Evolutionary conservation across 495 filamentous ascomycete species (phyloP).

Genomic region (Penicillium angulare): DNA sequence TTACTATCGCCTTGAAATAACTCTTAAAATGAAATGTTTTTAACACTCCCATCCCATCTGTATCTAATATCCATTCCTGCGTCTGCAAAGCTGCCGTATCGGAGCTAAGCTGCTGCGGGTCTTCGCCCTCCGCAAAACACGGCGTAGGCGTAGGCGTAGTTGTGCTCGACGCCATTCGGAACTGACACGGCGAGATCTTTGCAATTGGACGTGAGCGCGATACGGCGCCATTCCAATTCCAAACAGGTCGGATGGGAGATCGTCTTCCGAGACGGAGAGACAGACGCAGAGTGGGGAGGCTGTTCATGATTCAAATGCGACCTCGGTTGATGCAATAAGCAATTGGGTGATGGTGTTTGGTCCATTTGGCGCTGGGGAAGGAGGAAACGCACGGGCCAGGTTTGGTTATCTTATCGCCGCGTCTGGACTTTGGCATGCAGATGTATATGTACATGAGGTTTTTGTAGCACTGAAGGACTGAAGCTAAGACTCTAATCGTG

Average conservation of each 20-base stretch:
- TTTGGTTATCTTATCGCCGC: no score
- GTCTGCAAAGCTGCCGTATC: slow-evolving; percentile 25
- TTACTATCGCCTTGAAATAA: slow-evolving; percentile 46
- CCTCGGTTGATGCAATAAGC: no score
- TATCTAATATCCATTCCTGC: slow-evolving; percentile 40
- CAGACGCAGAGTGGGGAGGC: slow-evolving; percentile 11
- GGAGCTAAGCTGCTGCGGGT: slow-evolving; percentile 25
- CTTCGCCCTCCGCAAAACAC: slow-evolving; percentile 37
- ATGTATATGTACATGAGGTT: no score
- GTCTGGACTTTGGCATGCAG: no score
- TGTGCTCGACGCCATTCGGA: slow-evolving; percentile 24
- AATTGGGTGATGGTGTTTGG: no score
- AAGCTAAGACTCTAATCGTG: no score
- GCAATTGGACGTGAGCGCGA: background rate
- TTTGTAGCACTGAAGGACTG: no score
- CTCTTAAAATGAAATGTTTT: slow-evolving; percentile 47
- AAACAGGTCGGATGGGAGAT: slow-evolving; percentile 3
- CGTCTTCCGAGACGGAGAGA: slow-evolving; percentile 10
- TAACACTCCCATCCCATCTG: slow-evolving; percentile 35
- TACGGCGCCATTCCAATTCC: background rate
- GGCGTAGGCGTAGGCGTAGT: no score
- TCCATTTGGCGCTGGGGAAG: no score
- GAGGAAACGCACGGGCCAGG: no score
- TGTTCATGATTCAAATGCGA: no score
- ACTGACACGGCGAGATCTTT: background rate